Evolutionary conservation across 2,329 filamentous ascomycete genomes (phyloP).

Genomic region (Ceratocystis alfenasii): DNA sequence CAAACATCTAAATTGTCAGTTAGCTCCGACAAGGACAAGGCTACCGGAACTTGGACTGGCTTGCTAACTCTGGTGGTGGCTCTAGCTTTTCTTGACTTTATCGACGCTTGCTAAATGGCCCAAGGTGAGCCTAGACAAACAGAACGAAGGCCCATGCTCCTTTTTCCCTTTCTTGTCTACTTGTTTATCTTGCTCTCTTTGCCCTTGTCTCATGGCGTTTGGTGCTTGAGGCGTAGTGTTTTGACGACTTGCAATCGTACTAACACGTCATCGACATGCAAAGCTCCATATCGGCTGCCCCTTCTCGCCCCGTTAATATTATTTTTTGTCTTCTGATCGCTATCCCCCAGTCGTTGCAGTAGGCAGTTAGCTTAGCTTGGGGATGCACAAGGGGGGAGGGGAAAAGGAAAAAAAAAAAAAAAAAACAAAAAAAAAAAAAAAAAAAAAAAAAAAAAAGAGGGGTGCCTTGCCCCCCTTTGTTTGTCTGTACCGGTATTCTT

Average conservation of each 20-base stretch:
- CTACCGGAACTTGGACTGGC: slow-evolving; percentile 1
- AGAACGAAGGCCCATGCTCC: slow-evolving; percentile 3
- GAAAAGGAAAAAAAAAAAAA: neutral
- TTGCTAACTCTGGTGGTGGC: no score
- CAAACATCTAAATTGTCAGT: slow-evolving; percentile 8
- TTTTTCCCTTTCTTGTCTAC: slow-evolving; percentile 4
- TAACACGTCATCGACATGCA: neutral
- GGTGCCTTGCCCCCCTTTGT: neutral
- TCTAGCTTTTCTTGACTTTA: neutral
- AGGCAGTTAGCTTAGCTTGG: neutral
- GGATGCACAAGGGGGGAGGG: neutral
- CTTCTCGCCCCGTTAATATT: neutral
- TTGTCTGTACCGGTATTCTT: neutral
- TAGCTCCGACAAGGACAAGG: slow-evolving; percentile 7
- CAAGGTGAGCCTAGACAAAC: neutral
- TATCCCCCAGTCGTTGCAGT: neutral
- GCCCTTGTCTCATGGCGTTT: neutral
- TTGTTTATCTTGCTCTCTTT: neutral
- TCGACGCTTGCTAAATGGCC: neutral
- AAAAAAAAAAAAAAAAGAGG: neutral
- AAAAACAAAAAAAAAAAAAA: neutral
- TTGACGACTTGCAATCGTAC: neutral
- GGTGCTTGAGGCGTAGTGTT: neutral
- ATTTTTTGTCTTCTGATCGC: neutral
- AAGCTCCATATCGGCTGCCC: neutral